These are phyloP conservation scores for Paraphaeosphaeria sporulosa DNA, from an alignment of 2,329 filamentous ascomycete species.

Conservation along the genomic window DNA sequence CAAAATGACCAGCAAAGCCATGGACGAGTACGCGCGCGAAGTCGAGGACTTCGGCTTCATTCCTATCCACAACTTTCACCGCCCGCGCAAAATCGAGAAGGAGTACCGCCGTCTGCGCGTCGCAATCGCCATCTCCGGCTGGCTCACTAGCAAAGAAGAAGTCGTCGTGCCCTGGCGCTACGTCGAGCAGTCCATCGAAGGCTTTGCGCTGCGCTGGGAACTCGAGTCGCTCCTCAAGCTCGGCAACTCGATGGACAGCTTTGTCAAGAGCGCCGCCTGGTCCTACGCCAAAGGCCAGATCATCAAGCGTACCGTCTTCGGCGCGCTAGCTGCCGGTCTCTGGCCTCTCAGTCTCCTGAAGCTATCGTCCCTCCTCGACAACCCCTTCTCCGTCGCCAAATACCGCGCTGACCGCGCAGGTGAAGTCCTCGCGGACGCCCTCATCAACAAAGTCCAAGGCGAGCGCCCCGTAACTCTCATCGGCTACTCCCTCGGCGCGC, in stretches of 20 bases:
- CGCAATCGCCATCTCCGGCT: constrained; percentile 84
- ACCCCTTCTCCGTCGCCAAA: constrained; percentile 80
- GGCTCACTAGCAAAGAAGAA: constrained; percentile 76
- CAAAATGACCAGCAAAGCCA: constrained; percentile 82
- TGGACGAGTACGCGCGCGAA: constrained; percentile 86
- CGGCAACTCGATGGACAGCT: constrained; percentile 76
- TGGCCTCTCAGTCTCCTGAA: constrained; percentile 59
- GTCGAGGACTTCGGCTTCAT: constrained; percentile 90
- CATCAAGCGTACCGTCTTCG: constrained; percentile 66
- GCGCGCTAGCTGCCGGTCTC: constrained; percentile 55
- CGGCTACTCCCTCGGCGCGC: constrained; percentile 82
- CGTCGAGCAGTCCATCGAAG: constrained; percentile 75
- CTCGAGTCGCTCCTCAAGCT: constrained; percentile 78
- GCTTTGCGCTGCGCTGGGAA: constrained; percentile 87
- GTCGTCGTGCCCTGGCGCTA: constrained; percentile 80
- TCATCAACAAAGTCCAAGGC: constrained; percentile 83
- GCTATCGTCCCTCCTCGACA: constrained; percentile 70
- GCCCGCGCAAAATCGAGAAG: constrained; percentile 59
- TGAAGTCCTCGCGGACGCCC: constrained; percentile 78
- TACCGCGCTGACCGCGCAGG: constrained; percentile 83
- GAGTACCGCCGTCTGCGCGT: constrained; percentile 69
- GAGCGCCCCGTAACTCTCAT: constrained; percentile 81
- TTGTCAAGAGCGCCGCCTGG: constrained; percentile 86
- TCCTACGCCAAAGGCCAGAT: constrained; percentile 76
- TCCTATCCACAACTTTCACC: constrained; percentile 61